A percentile compares a stretch with the other conserved stretches of the same genome.
Evolutionary conservation across 2,329 filamentous ascomycete genomes (phyloP).

Genomic region (Neurospora sp.): DNA sequence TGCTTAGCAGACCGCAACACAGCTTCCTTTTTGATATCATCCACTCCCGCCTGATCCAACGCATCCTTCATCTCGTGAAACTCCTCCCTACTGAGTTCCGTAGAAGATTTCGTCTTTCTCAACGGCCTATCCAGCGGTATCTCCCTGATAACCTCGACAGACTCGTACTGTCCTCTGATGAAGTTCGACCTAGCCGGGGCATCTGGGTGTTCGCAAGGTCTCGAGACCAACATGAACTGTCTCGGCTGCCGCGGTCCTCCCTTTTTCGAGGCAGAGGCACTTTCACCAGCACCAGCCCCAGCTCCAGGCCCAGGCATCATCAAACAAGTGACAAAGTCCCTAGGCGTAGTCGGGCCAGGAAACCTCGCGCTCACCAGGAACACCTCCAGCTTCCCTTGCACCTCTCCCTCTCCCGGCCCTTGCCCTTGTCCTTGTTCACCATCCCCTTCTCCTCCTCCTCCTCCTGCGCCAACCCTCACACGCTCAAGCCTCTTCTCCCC

Average conservation of each 20-base stretch:
- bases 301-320: constrained; percentile 28
- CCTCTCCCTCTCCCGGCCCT: constrained; percentile 39
- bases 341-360: constrained; percentile 73
- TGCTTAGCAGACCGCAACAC: constrained; percentile 31
- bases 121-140: constrained; percentile 47
- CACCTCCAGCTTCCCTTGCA: constrained; percentile 37
- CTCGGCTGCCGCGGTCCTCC: constrained; percentile 40
- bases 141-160: constrained; percentile 82
- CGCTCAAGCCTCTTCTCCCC: constrained; percentile 66
- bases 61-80: constrained; percentile 10
- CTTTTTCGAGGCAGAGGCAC: constrained; percentile 3
- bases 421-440: not conserved
- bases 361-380: constrained; percentile 85
- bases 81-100: constrained; percentile 29
- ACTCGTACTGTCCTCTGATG: constrained; percentile 81
- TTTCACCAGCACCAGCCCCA: constrained; percentile 9
- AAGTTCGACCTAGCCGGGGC: constrained; percentile 61
- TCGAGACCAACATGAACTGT: constrained; percentile 81
- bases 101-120: constrained; percentile 33
- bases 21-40: constrained; percentile 29
- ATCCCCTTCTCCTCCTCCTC: not conserved
- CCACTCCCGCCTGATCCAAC: constrained; percentile 17
- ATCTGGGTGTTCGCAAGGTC: constrained; percentile 68
- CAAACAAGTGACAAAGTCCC: constrained; percentile 78
- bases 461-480: constrained; percentile 29